Base-by-base conservation (phyloP, 768 basidiomycete species). In the Cyclocybe aegerita region DNA sequence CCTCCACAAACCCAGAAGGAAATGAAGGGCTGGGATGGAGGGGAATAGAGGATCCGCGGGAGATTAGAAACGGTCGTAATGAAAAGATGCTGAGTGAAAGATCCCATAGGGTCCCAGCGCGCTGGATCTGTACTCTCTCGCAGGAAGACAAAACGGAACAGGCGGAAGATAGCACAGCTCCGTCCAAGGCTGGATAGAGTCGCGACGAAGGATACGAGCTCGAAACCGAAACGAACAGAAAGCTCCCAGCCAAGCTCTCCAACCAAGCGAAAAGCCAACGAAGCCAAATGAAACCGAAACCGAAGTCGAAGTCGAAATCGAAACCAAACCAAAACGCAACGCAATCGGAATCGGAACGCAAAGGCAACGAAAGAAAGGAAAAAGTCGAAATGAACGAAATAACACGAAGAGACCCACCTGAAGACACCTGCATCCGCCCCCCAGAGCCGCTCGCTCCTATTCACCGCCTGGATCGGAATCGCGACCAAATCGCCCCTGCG, bases 381-480 rank as follows among this genome's bases (percentile, higher is more conserved):
- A 44, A 41, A 37, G 52, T 42, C 46, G 62, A 38, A 31, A 23
- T 9, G 14, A 39, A 48, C 31, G 40, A 45, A 35, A 46, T 9
- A 42, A 2, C 23, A 30, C 12, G 45, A 29, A 44, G 4, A 47
- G 6, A 50, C 65, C 15, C 43, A 82, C 85, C 65, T 79, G 72
- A 87, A 89, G 39, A 81, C 76, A 12, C 52, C 50, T 0, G 82
- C 77, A 62, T 88, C 84, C 8, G 77, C 70, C 8, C 86, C 86
- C 84, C 85, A 88, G 3, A 86, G 60, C 7, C 59, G 68, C 53
- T 72, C 71, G 30, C 74, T 71, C 12, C 75, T 70, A 59, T 88
- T 83, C 39, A 87, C 52, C 1, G 69, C 67, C 6, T 76, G 50
- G 37, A 86, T 80, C 0, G 82, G 80, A 7, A 87, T 65, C 2